These are phyloP conservation scores for Anthracocystis panici-leucophaei DNA, from an alignment of 1,284 basidiomycete genomes.

Conservation along the genomic window DNA sequence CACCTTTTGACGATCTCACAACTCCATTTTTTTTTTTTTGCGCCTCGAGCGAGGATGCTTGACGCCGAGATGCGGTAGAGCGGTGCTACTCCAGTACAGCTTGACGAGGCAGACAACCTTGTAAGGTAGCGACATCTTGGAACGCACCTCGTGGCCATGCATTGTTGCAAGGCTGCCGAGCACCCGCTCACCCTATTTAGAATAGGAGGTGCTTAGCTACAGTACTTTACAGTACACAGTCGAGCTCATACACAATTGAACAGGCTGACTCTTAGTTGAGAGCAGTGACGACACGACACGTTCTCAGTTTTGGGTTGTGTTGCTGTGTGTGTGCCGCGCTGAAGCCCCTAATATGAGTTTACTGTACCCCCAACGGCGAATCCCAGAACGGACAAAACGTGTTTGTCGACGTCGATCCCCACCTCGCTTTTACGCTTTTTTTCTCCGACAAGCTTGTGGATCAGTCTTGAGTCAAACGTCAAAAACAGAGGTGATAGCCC, in stretches of 20 bases:
- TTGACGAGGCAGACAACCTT: neutral
- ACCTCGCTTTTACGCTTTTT: neutral
- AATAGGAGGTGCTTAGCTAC: neutral
- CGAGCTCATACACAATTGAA: neutral
- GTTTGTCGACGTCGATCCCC: slow-evolving; percentile 10
- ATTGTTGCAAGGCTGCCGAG: neutral
- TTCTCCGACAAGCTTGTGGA: neutral
- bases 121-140: neutral
- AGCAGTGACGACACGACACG: slow-evolving; percentile 14
- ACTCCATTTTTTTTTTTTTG: no score
- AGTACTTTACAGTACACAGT: no score
- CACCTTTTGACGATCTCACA: neutral
- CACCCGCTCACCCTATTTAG: neutral
- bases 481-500: no score
- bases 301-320: neutral
- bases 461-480: neutral
- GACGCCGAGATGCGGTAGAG: no score
- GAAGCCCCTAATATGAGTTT: neutral
- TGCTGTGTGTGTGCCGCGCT: neutral
- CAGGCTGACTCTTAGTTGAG: neutral
- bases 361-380: slow-evolving; percentile 9
- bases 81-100: neutral
- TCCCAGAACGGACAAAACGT: slow-evolving; percentile 3
- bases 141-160: slow-evolving; percentile 12
- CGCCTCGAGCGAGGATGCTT: no score